These are phyloP conservation scores for Dryadomyces quercivorus DNA, from an alignment of 2,329 filamentous ascomycete genomes.

Conservation along the genomic window DNA sequence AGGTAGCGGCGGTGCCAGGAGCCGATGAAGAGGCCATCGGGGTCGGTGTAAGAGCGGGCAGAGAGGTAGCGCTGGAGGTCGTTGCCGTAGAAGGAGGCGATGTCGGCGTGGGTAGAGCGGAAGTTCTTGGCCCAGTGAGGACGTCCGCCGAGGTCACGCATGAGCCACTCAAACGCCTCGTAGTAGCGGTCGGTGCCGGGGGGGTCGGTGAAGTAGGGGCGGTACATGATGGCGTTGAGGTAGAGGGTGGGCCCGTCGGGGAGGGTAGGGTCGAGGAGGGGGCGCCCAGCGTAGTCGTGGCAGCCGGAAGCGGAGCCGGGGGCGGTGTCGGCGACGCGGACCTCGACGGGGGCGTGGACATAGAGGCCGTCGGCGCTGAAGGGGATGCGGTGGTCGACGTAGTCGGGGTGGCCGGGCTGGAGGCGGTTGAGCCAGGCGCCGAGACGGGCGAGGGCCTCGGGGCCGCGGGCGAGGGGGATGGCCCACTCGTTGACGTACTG, in stretches of 20 bases:
- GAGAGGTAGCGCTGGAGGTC: constrained; percentile 48
- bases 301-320: constrained; percentile 8
- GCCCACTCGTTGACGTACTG: constrained; percentile 99
- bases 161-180: constrained; percentile 69
- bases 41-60: constrained; percentile 54
- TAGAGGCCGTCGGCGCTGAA: constrained; percentile 56
- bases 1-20: constrained; percentile 76
- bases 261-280: constrained; percentile 49
- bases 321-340: constrained; percentile 55
- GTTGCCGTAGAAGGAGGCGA: constrained; percentile 49
- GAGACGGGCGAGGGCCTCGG: constrained; percentile 72
- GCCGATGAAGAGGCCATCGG: constrained; percentile 70
- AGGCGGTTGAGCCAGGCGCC: constrained; percentile 70
- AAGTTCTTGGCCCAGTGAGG: constrained; percentile 85
- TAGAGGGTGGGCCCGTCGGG: constrained; percentile 56
- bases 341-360: constrained; percentile 69
- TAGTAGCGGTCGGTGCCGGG: constrained; percentile 60
- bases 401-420: constrained; percentile 41
- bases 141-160: constrained; percentile 61
- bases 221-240: constrained; percentile 69
- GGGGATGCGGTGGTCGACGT: constrained; percentile 53
- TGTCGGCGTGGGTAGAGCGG: constrained; percentile 36
- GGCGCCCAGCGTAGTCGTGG: constrained; percentile 19
- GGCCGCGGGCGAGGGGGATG: constrained; percentile 71
- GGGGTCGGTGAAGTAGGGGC: constrained; percentile 59